Evolutionary conservation across 495 filamentous ascomycete genomes (phyloP), one percentile per base, ranked within the genome.

Genomic region (Penicillium cataractarum): DNA sequence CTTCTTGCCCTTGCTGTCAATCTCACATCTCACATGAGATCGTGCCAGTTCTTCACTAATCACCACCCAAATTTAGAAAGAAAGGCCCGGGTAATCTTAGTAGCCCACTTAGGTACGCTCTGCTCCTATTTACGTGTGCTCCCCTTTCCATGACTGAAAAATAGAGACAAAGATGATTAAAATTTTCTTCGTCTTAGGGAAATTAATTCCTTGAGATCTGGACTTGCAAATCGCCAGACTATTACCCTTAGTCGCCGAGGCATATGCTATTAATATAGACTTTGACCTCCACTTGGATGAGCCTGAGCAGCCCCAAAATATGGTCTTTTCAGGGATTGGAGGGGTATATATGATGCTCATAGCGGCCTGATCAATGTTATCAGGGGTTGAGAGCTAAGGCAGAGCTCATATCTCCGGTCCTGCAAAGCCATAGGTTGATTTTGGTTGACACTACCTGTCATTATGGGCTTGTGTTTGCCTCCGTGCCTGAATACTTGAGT

Each of bases 111-210:
- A 1, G 46, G 46, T 50, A 50, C 9, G 46, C 24, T 50, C 15
- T 48, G n/a, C 44, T 21, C 9, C 24, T 50, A 48, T 26, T 48
- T 26, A 48, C 44, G 10, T 48, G 10, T 24, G 29, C 27, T 54
- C 17, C 15, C n/a, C 51, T 33, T 53, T 4, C 3, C 6, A 54
- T 8, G 50, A 54, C 29, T 54, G 31, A 50, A 50, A 50, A 50
- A 50, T 54, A 32, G 27, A 35, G n/a, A n/a, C n/a, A n/a, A n/a
- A n/a, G 31, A 32, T 35, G 51, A 35, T 35, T 54, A 32, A 54
- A 17, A 2, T 24, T 54, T 7, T 19, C 12, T 4, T 3, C 1
- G 22, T 13, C 17, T 29, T n/a, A n/a, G n/a, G 46, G 46, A 50
- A 24, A 22, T 54, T n/a, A 35, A 6, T 35, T 32, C 51, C 31